Evolutionary conservation across 441 rosid genomes (phyloP).

Genomic region (Pelargonium australe): DNA sequence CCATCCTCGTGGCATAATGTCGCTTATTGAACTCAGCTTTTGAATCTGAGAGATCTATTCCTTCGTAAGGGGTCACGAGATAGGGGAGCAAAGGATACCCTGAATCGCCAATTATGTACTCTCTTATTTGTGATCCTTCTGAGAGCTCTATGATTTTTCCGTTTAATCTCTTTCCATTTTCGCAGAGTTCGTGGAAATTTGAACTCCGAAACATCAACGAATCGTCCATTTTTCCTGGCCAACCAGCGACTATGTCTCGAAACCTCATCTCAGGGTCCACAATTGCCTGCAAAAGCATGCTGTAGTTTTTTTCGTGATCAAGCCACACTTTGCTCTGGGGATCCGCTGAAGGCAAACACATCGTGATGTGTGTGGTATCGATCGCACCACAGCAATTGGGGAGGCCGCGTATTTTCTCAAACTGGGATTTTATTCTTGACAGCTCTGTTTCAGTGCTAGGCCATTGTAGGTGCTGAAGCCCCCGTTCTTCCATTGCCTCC

Average conservation of each 20-base stretch:
- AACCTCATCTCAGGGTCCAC: constrained; percentile 83
- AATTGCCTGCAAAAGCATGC: constrained; percentile 78
- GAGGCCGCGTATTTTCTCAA: constrained; percentile 66
- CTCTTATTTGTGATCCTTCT: constrained; percentile 44
- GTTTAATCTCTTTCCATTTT: constrained; percentile 52
- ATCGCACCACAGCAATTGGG: constrained; percentile 80
- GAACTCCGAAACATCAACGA: constrained; percentile 57
- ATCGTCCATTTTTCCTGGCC: constrained; percentile 80
- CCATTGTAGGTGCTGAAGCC: constrained; percentile 66
- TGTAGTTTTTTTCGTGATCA: constrained; percentile 65
- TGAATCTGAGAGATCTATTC: constrained; percentile 37
- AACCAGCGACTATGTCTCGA: constrained; percentile 66
- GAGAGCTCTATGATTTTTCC: constrained; percentile 43
- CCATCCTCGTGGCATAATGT: constrained; percentile 47
- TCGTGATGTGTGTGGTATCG: constrained; percentile 66
- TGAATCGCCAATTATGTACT: constrained; percentile 69
- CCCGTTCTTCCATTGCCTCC: constrained; percentile 84
- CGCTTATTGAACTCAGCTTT: constrained; percentile 59
- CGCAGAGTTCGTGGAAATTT: constrained; percentile 52
- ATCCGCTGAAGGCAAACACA: constrained; percentile 69
- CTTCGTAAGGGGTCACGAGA: constrained; percentile 71
- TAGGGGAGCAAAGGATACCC: constrained; percentile 77
- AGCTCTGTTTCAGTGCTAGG: constrained; percentile 47
- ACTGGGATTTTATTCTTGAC: constrained; percentile 51
- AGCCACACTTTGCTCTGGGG: constrained; percentile 56